phyloP scores from a whole-genome alignment of 345 rosid genomes.

The Zanthoxylum bungeanum region DNA sequence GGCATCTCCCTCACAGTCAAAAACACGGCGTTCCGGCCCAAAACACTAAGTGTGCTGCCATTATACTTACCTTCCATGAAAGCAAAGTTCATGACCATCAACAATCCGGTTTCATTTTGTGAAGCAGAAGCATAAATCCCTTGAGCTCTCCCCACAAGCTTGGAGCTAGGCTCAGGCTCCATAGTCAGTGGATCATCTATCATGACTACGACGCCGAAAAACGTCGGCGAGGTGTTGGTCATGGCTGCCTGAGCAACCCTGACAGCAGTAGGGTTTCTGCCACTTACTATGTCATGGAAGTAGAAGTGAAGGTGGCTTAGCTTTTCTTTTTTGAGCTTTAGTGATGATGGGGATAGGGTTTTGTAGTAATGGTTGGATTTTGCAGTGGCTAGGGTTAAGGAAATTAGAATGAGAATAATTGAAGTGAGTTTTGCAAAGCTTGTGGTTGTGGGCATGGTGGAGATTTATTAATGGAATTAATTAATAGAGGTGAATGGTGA shows the following conservation, averaged over 20 bases:
- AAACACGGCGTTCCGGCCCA: constrained; percentile 27
- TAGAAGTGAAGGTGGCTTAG: constrained; percentile 43
- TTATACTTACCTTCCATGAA: constrained; percentile 34
- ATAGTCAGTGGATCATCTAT: constrained; percentile 27
- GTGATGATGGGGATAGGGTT: constrained; percentile 2
- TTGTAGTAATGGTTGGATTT: not conserved
- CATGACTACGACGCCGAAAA: constrained; percentile 19
- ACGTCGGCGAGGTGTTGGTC: constrained; percentile 4
- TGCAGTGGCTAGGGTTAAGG: not conserved
- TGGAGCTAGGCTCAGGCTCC: constrained; percentile 16
- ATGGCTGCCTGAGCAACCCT: constrained; percentile 24
- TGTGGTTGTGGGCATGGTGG: not conserved
- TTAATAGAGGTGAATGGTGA: no score
- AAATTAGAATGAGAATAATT: not conserved
- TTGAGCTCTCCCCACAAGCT: constrained; percentile 26
- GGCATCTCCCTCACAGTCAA: constrained; percentile 22
- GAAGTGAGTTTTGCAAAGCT: not conserved
- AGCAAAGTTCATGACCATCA: constrained; percentile 29
- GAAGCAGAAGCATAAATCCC: constrained; percentile 24
- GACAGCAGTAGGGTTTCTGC: constrained; percentile 24
- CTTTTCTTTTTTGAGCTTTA: constrained; percentile 21
- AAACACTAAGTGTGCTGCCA: constrained; percentile 26
- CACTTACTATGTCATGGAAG: constrained; percentile 29
- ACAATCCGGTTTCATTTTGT: constrained; percentile 7
- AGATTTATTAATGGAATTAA: not conserved